These are phyloP conservation scores for Fusarium humuli DNA, from an alignment of 2,329 filamentous ascomycete species.

Conservation along the genomic window DNA sequence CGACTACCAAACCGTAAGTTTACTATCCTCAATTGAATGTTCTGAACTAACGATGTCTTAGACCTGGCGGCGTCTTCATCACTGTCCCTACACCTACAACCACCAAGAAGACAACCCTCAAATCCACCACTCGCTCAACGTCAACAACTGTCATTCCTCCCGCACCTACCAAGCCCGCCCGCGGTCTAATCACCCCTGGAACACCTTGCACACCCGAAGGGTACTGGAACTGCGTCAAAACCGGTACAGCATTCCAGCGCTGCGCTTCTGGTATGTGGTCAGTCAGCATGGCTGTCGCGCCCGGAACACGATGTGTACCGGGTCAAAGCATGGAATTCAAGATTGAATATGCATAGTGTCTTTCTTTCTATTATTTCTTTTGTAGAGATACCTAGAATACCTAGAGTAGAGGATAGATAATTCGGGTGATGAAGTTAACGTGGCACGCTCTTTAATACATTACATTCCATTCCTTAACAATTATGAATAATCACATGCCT, in stretches of 20 bases:
- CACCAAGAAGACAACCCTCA: constrained; percentile 30
- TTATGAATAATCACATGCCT: not conserved
- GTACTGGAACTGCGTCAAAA: constrained; percentile 36
- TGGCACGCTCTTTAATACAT: not conserved
- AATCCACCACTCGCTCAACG: constrained; percentile 29
- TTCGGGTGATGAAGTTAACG: not conserved
- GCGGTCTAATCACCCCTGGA: constrained; percentile 22
- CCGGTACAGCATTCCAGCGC: constrained; percentile 62
- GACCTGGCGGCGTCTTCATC: constrained; percentile 26
- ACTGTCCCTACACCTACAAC: constrained; percentile 6
- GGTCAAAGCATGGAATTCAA: constrained; percentile 45
- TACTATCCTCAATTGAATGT: not conserved
- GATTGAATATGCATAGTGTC: constrained; percentile 24
- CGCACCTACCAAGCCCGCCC: constrained; percentile 19
- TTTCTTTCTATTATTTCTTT: not conserved
- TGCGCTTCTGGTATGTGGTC: constrained; percentile 70
- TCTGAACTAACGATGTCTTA: not conserved
- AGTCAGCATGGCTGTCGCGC: constrained; percentile 58
- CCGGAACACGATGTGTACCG: constrained; percentile 62
- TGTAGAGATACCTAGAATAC: not conserved
- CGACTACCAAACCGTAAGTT: constrained; percentile 20
- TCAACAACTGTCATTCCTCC: constrained; percentile 4
- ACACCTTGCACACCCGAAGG: constrained; percentile 45
- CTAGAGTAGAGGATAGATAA: constrained; percentile 2
- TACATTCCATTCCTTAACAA: not conserved